These are phyloP conservation scores for Xerocomus amazonicus DNA, from an alignment of 1,284 basidiomycete species.

Conservation along the genomic window DNA sequence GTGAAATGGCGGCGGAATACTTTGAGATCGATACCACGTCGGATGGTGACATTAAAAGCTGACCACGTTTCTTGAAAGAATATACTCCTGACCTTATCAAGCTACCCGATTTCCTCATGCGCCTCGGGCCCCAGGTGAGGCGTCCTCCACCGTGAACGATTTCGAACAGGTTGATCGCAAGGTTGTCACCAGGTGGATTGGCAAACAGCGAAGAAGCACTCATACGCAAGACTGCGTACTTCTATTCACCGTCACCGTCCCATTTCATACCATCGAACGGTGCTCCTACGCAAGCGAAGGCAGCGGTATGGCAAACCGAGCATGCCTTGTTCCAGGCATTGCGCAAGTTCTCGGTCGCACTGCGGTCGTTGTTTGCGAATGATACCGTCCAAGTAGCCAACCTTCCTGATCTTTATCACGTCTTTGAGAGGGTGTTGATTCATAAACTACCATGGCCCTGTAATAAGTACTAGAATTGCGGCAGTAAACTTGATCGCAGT, in stretches of 20 bases:
- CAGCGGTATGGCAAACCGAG: constrained; percentile 80
- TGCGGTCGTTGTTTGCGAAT: constrained; percentile 63
- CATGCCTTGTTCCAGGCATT: constrained; percentile 85
- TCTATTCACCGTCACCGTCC: constrained; percentile 64
- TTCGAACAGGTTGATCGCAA: background rate
- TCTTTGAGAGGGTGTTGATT: constrained; percentile 85
- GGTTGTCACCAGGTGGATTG: constrained; percentile 70
- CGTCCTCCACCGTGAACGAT: background rate
- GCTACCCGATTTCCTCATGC: constrained; percentile 81
- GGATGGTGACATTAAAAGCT: constrained; percentile 61
- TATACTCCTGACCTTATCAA: constrained; percentile 86
- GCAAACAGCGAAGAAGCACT: constrained; percentile 77
- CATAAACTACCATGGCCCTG: constrained; percentile 4
- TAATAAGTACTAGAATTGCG: background rate
- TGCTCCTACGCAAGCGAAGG: constrained; percentile 43
- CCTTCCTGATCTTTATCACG: constrained; percentile 83
- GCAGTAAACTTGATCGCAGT: no score
- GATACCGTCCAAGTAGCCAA: constrained; percentile 85
- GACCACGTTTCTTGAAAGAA: constrained; percentile 81
- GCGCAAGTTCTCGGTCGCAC: constrained; percentile 69
- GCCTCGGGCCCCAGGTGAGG: constrained; percentile 77
- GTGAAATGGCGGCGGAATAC: constrained; percentile 92
- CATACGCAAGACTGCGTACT: constrained; percentile 86
- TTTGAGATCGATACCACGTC: constrained; percentile 75
- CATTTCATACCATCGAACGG: constrained; percentile 28